Base-by-base conservation (phyloP, 1,284 basidiomycete genomes). In the Dichomitus squalens region DNA sequence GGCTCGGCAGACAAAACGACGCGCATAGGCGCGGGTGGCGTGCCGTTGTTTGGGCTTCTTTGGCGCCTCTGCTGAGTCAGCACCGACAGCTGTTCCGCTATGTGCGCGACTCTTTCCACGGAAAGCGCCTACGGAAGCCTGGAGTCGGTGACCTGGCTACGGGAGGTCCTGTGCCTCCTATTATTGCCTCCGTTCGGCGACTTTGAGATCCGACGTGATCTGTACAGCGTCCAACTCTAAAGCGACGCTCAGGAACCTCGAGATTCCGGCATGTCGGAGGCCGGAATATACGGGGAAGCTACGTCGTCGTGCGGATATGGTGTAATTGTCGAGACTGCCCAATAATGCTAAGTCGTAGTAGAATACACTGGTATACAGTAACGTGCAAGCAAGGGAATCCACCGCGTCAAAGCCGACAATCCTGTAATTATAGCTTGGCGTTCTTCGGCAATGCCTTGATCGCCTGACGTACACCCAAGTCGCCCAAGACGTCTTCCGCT, bases 401-500 rank as follows among this genome's bases (percentile, higher is more conserved):
- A 20, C 44, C 31, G 31, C 31, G 20, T 27, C 31, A 20, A 47
- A 18, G 2, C n/a, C 31, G 44, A 29, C 31, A n/a, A 29, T 29
- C 16, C 14, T 16, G 18, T n/a, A 25, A 7, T 27, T 43, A 85
- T 66, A 87, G 70, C 60, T 79, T 79, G 2, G 79, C 78, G 60
- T 83, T 79, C 73, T 79, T 82, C 36, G 87, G 86, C 79, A 89
- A 87, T 21, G 73, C 73, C 48, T 84, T 79, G 53, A 89, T 77
- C 2, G 86, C 87, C 69, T 89, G 87, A 44, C 87, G 80, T 7
- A 88, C 85, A 59, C 87, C 86, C 25, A 90, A 78, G 67, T 90
- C 88, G 47, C 80, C 83, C 58, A 90, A 70, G 20, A 90, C 86
- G 64, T 88, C 85, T 68, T 89, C 86, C 21, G 86, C 85, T 78